Evolutionary conservation across 108 stramenopile genomes (phyloP).

Genomic region (Nitzschia inconspicua): DNA sequence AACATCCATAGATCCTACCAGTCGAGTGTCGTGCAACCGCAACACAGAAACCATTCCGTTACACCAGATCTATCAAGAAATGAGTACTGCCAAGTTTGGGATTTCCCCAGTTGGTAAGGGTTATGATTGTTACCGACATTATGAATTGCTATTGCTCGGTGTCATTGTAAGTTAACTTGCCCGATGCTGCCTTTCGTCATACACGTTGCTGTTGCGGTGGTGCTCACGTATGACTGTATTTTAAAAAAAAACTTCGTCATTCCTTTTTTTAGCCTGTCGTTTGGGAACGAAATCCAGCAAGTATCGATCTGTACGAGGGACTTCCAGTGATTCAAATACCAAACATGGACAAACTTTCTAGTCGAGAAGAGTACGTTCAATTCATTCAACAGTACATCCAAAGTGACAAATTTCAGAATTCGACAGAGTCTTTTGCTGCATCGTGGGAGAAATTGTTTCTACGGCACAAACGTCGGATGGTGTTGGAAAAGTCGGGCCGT

Average conservation of each 20-base stretch:
- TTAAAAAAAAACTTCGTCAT: no score
- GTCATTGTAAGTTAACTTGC: no score
- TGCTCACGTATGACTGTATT: no score
- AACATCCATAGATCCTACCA: background rate
- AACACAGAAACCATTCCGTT: background rate
- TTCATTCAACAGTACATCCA: constrained; percentile 5
- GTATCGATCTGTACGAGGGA: constrained; percentile 6
- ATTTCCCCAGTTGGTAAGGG: constrained; percentile 23
- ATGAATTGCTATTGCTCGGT: constrained; percentile 25
- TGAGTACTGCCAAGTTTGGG: constrained; percentile 16
- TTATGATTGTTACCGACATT: constrained; percentile 30
- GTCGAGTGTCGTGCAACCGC: background rate
- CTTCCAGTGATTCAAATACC: constrained; percentile 24
- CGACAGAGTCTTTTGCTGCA: background rate
- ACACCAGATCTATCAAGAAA: background rate
- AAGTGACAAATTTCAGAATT: constrained; percentile 8
- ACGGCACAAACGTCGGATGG: constrained; percentile 2
- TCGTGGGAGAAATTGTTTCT: constrained; percentile 23
- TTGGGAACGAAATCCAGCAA: background rate
- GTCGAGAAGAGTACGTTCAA: constrained; percentile 1
- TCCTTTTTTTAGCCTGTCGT: no score
- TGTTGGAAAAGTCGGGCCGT: constrained; percentile 10
- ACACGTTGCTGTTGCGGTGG: no score
- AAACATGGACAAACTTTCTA: background rate
- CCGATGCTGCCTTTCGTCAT: no score